These are phyloP conservation scores for Parathielavia hyrcaniae DNA, from an alignment of 495 filamentous ascomycete species.

Conservation along the genomic window DNA sequence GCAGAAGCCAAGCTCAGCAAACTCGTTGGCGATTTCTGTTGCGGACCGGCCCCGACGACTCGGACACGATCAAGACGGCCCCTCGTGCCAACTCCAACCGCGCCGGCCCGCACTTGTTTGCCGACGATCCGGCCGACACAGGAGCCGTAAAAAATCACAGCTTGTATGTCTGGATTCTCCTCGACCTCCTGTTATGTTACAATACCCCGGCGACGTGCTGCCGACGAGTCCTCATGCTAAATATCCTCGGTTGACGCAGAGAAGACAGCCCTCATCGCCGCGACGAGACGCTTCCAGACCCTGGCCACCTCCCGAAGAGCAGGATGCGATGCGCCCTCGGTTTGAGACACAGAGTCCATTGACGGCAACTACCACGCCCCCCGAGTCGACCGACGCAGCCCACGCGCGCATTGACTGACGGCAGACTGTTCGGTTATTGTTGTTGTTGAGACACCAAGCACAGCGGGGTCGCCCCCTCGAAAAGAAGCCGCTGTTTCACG, in stretches of 20 bases:
- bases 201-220: background rate
- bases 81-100: slow-evolving; percentile 2
- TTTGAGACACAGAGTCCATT: slow-evolving; percentile 38
- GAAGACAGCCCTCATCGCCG: slow-evolving; percentile 20
- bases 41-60: slow-evolving; percentile 2
- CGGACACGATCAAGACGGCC: slow-evolving; percentile 9
- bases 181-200: background rate
- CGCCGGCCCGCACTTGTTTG: background rate
- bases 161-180: slow-evolving; percentile 9
- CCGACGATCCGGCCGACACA: slow-evolving; percentile 13
- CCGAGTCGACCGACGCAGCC: slow-evolving; percentile 21
- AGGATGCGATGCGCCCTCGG: slow-evolving; percentile 40
- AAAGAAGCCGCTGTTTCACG: slow-evolving; percentile 30
- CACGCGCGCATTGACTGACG: slow-evolving; percentile 29
- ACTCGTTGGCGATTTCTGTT: slow-evolving; percentile 11
- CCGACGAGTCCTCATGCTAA: slow-evolving; percentile 32
- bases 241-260: slow-evolving; percentile 30
- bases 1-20: slow-evolving; percentile 11
- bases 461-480: slow-evolving; percentile 17
- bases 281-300: slow-evolving; percentile 21
- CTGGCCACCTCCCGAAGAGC: slow-evolving; percentile 21
- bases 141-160: slow-evolving; percentile 8
- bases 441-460: slow-evolving; percentile 23
- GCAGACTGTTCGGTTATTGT: slow-evolving; percentile 24
- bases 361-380: slow-evolving; percentile 27